Conservation (phyloP, 768 basidiomycete genomes). For the Boletus sp. region DNA sequence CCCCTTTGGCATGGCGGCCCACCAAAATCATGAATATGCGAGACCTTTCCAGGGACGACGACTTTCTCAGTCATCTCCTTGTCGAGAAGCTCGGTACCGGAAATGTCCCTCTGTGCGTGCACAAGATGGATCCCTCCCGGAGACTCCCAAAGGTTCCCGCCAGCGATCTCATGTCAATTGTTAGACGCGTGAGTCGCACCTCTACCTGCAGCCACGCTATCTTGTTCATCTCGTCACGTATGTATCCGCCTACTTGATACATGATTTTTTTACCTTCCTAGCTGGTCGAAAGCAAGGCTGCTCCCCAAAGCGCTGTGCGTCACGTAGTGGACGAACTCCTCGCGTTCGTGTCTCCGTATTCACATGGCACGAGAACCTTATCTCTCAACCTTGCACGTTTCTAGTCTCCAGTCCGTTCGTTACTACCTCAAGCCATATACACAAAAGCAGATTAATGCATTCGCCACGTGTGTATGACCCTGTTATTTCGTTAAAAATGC, state of each 20-base stretch:
- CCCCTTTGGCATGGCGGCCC: constrained; percentile 61
- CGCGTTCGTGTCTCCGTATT: constrained; percentile 49
- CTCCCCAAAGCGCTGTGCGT: constrained; percentile 57
- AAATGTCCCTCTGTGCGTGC: constrained; percentile 74
- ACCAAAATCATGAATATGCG: constrained; percentile 90
- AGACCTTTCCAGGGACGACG: constrained; percentile 88
- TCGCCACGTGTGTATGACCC: constrained; percentile 74
- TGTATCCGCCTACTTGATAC: constrained; percentile 22
- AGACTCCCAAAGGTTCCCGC: constrained; percentile 75
- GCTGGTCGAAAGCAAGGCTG: constrained; percentile 59
- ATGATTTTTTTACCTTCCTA: constrained; percentile 29
- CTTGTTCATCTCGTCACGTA: constrained; percentile 23
- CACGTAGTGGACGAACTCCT: constrained; percentile 79
- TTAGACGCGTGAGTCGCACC: constrained; percentile 65
- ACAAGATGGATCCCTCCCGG: constrained; percentile 84
- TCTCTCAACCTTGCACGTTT: constrained; percentile 17
- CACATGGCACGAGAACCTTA: constrained; percentile 7
- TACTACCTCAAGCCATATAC: constrained; percentile 74
- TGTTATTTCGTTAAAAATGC: constrained; percentile 26
- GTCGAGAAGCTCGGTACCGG: constrained; percentile 88
- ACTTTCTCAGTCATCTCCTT: constrained; percentile 85
- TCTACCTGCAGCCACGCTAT: constrained; percentile 26
- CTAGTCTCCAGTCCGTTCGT: constrained; percentile 70
- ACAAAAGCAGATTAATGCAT: constrained; percentile 87
- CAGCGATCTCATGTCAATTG: constrained; percentile 64